phyloP scores from a whole-genome alignment of 129 eudicot species.

The Lactuca sativa region DNA sequence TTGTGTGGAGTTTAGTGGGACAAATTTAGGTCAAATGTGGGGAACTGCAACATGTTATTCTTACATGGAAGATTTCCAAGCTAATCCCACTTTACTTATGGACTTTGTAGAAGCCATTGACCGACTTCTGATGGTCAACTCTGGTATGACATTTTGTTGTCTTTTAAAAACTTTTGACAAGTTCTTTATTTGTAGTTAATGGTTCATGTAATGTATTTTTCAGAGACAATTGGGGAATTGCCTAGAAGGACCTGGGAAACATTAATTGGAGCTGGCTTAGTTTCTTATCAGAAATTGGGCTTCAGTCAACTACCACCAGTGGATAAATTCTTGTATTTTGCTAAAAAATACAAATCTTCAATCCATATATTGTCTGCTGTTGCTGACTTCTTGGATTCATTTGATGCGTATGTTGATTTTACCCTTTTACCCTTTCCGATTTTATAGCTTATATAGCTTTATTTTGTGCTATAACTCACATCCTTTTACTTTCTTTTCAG shows the following conservation, averaged over 20 bases:
- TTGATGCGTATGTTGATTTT: slow-evolving; percentile 52
- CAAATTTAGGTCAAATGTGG: slow-evolving; percentile 65
- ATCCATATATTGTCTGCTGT: slow-evolving; percentile 66
- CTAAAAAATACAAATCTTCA: slow-evolving; percentile 59
- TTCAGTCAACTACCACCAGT: slow-evolving; percentile 30
- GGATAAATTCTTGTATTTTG: slow-evolving; percentile 51
- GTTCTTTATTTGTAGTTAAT: slow-evolving; percentile 17
- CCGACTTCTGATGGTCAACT: slow-evolving; percentile 47
- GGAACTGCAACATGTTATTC: slow-evolving; percentile 72
- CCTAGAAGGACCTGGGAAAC: slow-evolving; percentile 53
- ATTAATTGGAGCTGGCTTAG: slow-evolving; percentile 74
- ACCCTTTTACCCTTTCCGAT: not conserved
- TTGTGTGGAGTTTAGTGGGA: slow-evolving; percentile 33
- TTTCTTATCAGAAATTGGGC: slow-evolving; percentile 48
- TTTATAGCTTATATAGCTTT: slow-evolving; percentile 5
- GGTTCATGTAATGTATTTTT: slow-evolving; percentile 15
- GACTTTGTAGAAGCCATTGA: slow-evolving; percentile 75
- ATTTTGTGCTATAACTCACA: not conserved
- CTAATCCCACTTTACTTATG: slow-evolving; percentile 46
- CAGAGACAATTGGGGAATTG: slow-evolving; percentile 41
- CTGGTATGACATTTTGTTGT: slow-evolving; percentile 48
- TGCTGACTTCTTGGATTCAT: slow-evolving; percentile 70
- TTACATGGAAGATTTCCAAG: slow-evolving; percentile 45
- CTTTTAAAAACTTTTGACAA: not conserved
- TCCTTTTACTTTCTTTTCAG: slow-evolving; percentile 36